Evolutionary conservation across 306 rosid species (phyloP), one percentile per base, ranked within the genome.

Genomic region (Medicago ruthenica): DNA sequence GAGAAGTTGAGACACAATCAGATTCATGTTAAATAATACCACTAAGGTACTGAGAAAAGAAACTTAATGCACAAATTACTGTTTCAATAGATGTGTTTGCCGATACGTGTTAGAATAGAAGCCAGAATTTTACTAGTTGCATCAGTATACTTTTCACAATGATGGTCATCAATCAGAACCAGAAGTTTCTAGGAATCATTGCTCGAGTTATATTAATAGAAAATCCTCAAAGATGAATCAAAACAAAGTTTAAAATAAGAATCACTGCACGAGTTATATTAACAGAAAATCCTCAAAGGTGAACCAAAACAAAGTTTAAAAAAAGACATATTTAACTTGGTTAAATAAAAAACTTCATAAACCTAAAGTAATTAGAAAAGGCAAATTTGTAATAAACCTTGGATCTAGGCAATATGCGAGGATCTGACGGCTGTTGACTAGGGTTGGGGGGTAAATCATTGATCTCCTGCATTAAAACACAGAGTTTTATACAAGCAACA

Each of bases 391-490:
- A 61, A 63, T 55, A 82, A 77, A 89, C 93, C 96, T 89, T 91
- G 75, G 89, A 63, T 83, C 79, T 84, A 54, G 93, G 93, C 37
- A 86, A 82, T 79, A 89, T 71, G 68, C 81, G 91, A 81, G 93
- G 92, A 85, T 93, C 85, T 80, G 91, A 88, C 40, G 84, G 92
- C 79, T 79, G 88, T 77, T 91, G 93, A 88, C 83, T 83, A 70
- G 93, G 98, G 80, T 91, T 83, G 22, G 89, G 93, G 70, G 91
- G 88, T 45, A 55, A 79, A 87, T 91, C 93, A 87, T 86, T 84
- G 67, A 88, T 88, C 20, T 91, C 96, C 93, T 88, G 88, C 82
- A 82, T 45, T 74, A n/a, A 75, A 74, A 80, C 62, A 81, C 86
- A 63, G 50, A 73, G 47, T 73, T 42, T 76, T 31, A 57, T 58